Conservation (phyloP, 2,329 filamentous ascomycete species). For the Didymella lethalis region DNA sequence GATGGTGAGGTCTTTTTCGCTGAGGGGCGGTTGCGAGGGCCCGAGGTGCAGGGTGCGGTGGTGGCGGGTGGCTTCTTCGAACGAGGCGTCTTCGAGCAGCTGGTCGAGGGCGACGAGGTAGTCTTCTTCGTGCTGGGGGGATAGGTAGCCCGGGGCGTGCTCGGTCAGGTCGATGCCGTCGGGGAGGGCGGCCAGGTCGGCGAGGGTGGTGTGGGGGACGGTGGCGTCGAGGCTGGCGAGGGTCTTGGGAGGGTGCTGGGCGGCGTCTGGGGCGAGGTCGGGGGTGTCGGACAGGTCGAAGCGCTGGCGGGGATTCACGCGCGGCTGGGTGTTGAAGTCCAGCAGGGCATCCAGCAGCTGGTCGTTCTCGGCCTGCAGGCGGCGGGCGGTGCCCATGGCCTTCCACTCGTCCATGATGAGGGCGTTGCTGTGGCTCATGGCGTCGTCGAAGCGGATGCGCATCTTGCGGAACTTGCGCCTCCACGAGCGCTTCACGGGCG, state of each 20-base stretch:
- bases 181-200: constrained; percentile 42
- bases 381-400: constrained; percentile 79
- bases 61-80: constrained; percentile 57
- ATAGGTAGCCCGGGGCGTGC: constrained; percentile 71
- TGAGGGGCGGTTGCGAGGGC: constrained; percentile 53
- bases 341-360: constrained; percentile 87
- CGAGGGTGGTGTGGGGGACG: constrained; percentile 50
- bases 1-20: constrained; percentile 63
- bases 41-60: constrained; percentile 50
- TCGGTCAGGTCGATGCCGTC: constrained; percentile 59
- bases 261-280: too few relatives aligned
- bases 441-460: constrained; percentile 78
- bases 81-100: constrained; percentile 60
- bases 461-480: constrained; percentile 95
- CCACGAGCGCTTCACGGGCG: constrained; percentile 49
- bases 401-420: constrained; percentile 83
- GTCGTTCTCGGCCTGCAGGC: constrained; percentile 90
- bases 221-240: constrained; percentile 53
- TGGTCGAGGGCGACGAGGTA: constrained; percentile 73
- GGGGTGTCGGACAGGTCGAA: constrained; percentile 68
- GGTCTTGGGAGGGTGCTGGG: constrained; percentile 36
- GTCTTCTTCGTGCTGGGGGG: constrained; percentile 74
- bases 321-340: constrained; percentile 84
- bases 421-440: constrained; percentile 81
- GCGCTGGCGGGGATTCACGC: constrained; percentile 77